Conservation (phyloP, 2,329 filamentous ascomycete species). For the Alternaria ventricosa region DNA sequence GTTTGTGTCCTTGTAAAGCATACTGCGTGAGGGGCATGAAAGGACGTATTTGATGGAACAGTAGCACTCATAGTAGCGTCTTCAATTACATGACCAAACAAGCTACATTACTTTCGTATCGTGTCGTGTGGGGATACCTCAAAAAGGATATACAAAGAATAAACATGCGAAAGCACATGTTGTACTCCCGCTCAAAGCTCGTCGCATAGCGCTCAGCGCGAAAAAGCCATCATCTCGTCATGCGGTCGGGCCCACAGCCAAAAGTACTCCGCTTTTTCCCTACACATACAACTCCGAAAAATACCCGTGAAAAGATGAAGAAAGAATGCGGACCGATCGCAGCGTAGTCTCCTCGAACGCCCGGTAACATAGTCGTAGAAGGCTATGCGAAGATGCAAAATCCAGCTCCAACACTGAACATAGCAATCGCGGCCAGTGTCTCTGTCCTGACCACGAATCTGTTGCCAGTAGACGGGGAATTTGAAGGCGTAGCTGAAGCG, state of each 20-base stretch:
- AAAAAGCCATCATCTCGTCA: neutral
- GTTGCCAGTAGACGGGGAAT: neutral
- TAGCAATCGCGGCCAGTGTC: neutral
- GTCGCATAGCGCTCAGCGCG: neutral
- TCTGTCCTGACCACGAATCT: neutral
- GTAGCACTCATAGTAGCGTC: neutral
- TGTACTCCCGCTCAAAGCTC: neutral
- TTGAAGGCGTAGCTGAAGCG: conserved; percentile 1
- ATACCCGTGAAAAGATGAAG: neutral
- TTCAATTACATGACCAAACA: neutral
- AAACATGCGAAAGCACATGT: neutral
- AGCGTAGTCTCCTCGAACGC: neutral
- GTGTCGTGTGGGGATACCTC: conserved; percentile 4
- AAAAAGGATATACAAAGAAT: conserved; percentile 4
- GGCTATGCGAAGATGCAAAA: conserved; percentile 13
- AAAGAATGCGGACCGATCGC: neutral
- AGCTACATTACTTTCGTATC: neutral
- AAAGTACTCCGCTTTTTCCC: neutral
- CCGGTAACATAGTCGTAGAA: neutral
- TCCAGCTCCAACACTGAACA: neutral
- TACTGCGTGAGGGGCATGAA: neutral
- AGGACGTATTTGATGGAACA: neutral
- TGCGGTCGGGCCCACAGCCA: neutral
- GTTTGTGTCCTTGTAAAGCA: neutral
- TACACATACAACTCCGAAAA: neutral